These are phyloP conservation scores for Musa troglodytarum DNA, from an alignment of 176 grass and related monocot species.

Conservation along the genomic window DNA sequence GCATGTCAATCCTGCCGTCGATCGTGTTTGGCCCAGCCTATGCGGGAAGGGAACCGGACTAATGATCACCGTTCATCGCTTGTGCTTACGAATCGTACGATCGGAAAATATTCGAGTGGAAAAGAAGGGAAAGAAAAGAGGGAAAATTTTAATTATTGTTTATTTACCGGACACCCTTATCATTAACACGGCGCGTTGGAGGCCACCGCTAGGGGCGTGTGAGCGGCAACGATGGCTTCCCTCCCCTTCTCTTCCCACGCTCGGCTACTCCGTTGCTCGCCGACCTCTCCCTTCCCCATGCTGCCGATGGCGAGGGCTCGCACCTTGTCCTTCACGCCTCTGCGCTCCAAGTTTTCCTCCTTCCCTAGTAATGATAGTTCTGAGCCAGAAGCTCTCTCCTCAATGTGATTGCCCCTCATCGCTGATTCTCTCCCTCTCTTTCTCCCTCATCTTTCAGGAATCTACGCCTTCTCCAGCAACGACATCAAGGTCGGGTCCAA, in stretches of 20 bases:
- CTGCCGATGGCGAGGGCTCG: neutral
- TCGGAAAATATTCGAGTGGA: no score
- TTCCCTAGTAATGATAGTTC: neutral
- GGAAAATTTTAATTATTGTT: neutral
- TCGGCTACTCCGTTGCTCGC: neutral
- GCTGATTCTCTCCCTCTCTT: neutral
- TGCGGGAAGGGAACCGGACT: no score
- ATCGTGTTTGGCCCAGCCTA: no score
- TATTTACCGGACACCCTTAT: neutral
- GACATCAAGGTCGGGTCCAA: constrained; percentile 84
- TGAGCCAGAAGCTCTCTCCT: neutral
- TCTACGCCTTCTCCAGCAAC: constrained; percentile 81
- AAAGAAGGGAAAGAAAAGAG: neutral
- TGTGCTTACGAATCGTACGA: no score
- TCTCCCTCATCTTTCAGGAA: constrained; percentile 26
- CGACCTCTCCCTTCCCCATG: neutral
- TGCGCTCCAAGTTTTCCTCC: constrained; percentile 12
- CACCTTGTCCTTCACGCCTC: neutral
- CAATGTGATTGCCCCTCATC: no score
- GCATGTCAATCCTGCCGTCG: no score
- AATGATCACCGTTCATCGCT: no score
- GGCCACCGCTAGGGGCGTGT: no score
- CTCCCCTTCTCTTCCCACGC: neutral
- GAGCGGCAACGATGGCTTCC: neutral
- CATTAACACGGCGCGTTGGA: neutral